Evolutionary conservation across 495 filamentous ascomycete genomes (phyloP).

Genomic region (Astrothelium subdiscretum): DNA sequence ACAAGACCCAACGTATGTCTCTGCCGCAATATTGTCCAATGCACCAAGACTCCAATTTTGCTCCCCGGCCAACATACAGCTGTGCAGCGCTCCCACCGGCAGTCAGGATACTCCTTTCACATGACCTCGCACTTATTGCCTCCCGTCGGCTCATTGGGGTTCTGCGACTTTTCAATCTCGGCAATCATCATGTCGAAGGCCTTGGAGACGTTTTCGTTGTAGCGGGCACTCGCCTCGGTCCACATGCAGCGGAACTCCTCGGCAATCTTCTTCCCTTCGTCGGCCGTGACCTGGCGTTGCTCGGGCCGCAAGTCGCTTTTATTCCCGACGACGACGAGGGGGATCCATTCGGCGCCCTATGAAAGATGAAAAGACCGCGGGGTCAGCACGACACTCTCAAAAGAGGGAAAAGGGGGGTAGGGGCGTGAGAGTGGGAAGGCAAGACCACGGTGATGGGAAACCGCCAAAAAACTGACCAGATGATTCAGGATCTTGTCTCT

Average conservation of each 20-base stretch:
- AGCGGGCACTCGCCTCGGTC: slow-evolving; percentile 87
- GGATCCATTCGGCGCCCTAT: slow-evolving; percentile 84
- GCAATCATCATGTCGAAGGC: slow-evolving; percentile 92
- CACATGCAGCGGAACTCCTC: slow-evolving; percentile 85
- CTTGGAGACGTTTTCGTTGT: slow-evolving; percentile 84
- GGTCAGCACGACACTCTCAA: slow-evolving; percentile 4
- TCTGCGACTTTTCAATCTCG: slow-evolving; percentile 90
- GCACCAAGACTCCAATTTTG: not conserved
- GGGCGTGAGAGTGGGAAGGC: not conserved
- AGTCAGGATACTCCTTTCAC: slow-evolving; percentile 35
- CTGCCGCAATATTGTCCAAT: not conserved
- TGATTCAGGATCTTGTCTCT: slow-evolving; percentile 96
- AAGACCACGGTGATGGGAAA: not conserved
- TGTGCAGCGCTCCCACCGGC: not conserved
- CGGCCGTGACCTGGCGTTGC: slow-evolving; percentile 78
- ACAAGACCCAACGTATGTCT: not conserved
- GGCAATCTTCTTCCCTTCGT: slow-evolving; percentile 68
- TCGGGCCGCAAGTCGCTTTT: slow-evolving; percentile 89
- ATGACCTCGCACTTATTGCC: slow-evolving; percentile 75
- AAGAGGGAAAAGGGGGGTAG: slow-evolving; percentile 2
- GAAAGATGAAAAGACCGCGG: not conserved
- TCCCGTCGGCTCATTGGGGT: slow-evolving; percentile 69
- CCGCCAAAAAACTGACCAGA: slow-evolving; percentile 48
- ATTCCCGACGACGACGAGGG: slow-evolving; percentile 90
- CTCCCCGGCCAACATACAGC: not conserved